phyloP scores from a whole-genome alignment of 352 stramenopile species.

The Phytophthora nicotianae region DNA sequence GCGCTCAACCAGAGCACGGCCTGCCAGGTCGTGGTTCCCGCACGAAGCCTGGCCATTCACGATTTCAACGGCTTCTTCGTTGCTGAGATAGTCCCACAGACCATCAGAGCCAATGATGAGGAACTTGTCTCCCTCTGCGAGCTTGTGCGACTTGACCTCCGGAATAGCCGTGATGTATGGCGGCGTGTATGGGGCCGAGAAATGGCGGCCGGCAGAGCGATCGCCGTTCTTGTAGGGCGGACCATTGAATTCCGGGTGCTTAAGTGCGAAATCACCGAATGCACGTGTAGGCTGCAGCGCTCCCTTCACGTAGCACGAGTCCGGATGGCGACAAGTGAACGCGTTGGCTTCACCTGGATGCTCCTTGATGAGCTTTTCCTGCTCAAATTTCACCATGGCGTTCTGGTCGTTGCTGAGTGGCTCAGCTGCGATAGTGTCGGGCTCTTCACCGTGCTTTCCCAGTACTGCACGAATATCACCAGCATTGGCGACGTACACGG shows the following conservation, averaged over 20 bases:
- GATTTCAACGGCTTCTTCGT: slow-evolving; percentile 95
- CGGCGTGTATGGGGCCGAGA: slow-evolving; percentile 89
- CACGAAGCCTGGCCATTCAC: slow-evolving; percentile 68
- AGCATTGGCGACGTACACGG: slow-evolving; percentile 88
- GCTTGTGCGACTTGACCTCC: slow-evolving; percentile 71
- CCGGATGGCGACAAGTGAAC: slow-evolving; percentile 90
- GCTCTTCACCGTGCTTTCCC: slow-evolving; percentile 52
- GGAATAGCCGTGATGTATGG: slow-evolving; percentile 93
- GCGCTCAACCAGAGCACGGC: slow-evolving; percentile 76
- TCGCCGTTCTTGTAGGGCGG: slow-evolving; percentile 80
- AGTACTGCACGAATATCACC: slow-evolving; percentile 87
- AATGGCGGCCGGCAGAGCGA: slow-evolving; percentile 85
- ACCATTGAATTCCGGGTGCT: slow-evolving; percentile 94
- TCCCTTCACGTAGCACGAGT: slow-evolving; percentile 95
- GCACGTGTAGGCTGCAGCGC: slow-evolving; percentile 89
- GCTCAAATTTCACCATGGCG: slow-evolving; percentile 86
- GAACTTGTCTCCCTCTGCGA: slow-evolving; percentile 92
- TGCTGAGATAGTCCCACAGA: slow-evolving; percentile 97
- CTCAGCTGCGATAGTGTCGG: slow-evolving; percentile 52
- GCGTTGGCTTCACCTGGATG: slow-evolving; percentile 91
- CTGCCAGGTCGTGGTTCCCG: slow-evolving; percentile 75
- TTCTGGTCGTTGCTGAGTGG: slow-evolving; percentile 94
- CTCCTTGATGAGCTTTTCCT: slow-evolving; percentile 82
- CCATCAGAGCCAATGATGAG: slow-evolving; percentile 97
- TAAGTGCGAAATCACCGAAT: slow-evolving; percentile 93